phyloP scores from a whole-genome alignment of 768 basidiomycete genomes.

The Hericium rajendrae region DNA sequence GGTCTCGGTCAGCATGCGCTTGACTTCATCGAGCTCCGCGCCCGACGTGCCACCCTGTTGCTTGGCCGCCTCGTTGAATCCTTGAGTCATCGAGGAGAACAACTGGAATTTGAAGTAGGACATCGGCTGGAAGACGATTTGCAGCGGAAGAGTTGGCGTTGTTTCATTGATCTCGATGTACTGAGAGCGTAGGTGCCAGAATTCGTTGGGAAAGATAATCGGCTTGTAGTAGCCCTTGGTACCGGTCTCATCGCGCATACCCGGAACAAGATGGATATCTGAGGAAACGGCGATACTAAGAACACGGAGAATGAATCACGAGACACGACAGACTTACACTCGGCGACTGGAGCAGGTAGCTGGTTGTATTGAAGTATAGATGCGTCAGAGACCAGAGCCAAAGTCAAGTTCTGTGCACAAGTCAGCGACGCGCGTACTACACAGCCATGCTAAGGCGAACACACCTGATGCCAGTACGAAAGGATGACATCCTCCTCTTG shows the following conservation, averaged over 20 bases:
- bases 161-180: slow-evolving; percentile 82
- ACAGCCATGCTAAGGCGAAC: slow-evolving; percentile 10
- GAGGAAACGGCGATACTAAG: neutral
- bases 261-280: slow-evolving; percentile 60
- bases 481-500: slow-evolving; percentile 49
- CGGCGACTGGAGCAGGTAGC: slow-evolving; percentile 48
- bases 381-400: slow-evolving; percentile 76
- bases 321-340: slow-evolving; percentile 40
- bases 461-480: slow-evolving; percentile 77
- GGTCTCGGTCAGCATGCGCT: slow-evolving; percentile 85
- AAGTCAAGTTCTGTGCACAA: slow-evolving; percentile 62
- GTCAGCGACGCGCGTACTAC: slow-evolving; percentile 3
- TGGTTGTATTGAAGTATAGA: slow-evolving; percentile 39
- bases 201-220: slow-evolving; percentile 88
- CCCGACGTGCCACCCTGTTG: slow-evolving; percentile 51
- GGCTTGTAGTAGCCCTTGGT: slow-evolving; percentile 73
- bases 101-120: slow-evolving; percentile 82
- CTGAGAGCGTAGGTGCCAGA: slow-evolving; percentile 83
- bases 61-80: slow-evolving; percentile 81
- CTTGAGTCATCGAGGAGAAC: slow-evolving; percentile 73
- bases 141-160: slow-evolving; percentile 67
- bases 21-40: slow-evolving; percentile 88
- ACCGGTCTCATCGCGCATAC: slow-evolving; percentile 53
- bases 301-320: slow-evolving; percentile 12
- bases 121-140: slow-evolving; percentile 78